phyloP scores from a whole-genome alignment of 2,329 filamentous ascomycete genomes.

The Metarhizium humberi region DNA sequence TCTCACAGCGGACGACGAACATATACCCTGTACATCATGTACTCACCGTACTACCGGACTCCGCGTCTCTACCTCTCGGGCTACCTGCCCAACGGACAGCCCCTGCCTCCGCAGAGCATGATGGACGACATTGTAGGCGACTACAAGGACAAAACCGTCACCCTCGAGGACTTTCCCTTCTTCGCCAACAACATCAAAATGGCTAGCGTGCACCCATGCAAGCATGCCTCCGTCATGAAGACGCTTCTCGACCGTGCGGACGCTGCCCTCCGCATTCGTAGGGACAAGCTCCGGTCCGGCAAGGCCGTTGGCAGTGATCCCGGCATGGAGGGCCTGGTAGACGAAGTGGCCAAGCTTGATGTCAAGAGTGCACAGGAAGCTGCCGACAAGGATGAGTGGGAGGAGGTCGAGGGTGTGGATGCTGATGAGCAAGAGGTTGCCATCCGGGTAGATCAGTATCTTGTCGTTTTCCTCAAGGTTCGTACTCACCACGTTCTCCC shows the following conservation, averaged over 20 bases:
- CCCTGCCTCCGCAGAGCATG: conserved; percentile 75
- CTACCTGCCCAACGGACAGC: conserved; percentile 70
- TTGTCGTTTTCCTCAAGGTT: conserved; percentile 80
- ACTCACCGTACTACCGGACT: conserved; percentile 92
- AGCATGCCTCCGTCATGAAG: conserved; percentile 97
- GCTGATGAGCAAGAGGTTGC: conserved; percentile 64
- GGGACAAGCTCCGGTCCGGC: conserved; percentile 66
- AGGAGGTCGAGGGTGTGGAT: conserved; percentile 51
- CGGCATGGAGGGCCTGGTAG: conserved; percentile 79
- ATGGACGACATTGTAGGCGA: conserved; percentile 96
- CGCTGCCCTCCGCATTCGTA: conserved; percentile 78
- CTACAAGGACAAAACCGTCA: conserved; percentile 98
- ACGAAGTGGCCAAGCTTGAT: conserved; percentile 62
- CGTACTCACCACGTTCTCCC: not conserved
- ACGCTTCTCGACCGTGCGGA: conserved; percentile 91
- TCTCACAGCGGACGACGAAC: conserved; percentile 68
- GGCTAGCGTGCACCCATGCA: conserved; percentile 93
- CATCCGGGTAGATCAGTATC: conserved; percentile 80
- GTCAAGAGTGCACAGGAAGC: conserved; percentile 42
- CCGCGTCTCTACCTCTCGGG: conserved; percentile 92
- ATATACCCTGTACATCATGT: conserved; percentile 98
- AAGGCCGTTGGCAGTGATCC: conserved; percentile 34
- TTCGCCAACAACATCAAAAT: conserved; percentile 89
- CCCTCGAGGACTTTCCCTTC: conserved; percentile 94
- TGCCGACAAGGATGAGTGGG: conserved; percentile 53